phyloP scores from a whole-genome alignment of 2,329 filamentous ascomycete species.

The Phyllosticta paracitricarpa region DNA sequence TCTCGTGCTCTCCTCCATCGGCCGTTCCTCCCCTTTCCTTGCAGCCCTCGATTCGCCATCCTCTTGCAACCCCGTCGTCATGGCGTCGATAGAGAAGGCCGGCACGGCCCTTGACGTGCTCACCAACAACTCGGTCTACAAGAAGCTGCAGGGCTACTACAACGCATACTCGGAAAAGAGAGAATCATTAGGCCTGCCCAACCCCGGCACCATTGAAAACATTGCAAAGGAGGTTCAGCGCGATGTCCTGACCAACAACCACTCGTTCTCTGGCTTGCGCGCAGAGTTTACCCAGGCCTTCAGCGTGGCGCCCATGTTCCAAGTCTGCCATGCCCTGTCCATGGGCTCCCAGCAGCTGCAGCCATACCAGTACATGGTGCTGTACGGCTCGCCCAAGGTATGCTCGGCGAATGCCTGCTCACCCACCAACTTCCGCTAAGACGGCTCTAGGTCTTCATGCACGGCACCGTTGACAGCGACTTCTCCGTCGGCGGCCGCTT shows the following conservation, averaged over 20 bases:
- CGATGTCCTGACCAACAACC: slow-evolving; percentile 92
- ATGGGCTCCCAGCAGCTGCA: slow-evolving; percentile 83
- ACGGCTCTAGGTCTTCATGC: slow-evolving; percentile 67
- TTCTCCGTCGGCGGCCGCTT: slow-evolving; percentile 77
- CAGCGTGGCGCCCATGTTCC: slow-evolving; percentile 86
- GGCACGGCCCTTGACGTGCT: slow-evolving; percentile 48
- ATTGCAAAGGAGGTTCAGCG: slow-evolving; percentile 87
- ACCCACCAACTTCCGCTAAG: slow-evolving; percentile 15
- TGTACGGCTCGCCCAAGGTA: slow-evolving; percentile 91
- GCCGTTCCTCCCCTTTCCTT: neutral
- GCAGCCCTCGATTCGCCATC: slow-evolving; percentile 13
- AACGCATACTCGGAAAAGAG: slow-evolving; percentile 74
- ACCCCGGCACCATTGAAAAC: slow-evolving; percentile 86
- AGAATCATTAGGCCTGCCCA: slow-evolving; percentile 76
- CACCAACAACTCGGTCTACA: slow-evolving; percentile 62
- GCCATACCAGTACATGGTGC: slow-evolving; percentile 87
- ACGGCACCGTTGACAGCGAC: slow-evolving; percentile 92
- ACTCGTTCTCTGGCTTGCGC: slow-evolving; percentile 91
- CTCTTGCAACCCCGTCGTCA: slow-evolving; percentile 18
- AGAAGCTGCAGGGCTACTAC: slow-evolving; percentile 65
- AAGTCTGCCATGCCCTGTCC: slow-evolving; percentile 93
- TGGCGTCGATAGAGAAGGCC: slow-evolving; percentile 24
- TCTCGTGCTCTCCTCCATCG: slow-evolving; percentile 6
- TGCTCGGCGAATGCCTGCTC: slow-evolving; percentile 21
- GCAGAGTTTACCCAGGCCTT: slow-evolving; percentile 96